A percentile compares a stretch with the other conserved stretches of the same genome.
phyloP scores from a whole-genome alignment of 176 grass and related monocot genomes.

The Cenchrus fungigraminus region DNA sequence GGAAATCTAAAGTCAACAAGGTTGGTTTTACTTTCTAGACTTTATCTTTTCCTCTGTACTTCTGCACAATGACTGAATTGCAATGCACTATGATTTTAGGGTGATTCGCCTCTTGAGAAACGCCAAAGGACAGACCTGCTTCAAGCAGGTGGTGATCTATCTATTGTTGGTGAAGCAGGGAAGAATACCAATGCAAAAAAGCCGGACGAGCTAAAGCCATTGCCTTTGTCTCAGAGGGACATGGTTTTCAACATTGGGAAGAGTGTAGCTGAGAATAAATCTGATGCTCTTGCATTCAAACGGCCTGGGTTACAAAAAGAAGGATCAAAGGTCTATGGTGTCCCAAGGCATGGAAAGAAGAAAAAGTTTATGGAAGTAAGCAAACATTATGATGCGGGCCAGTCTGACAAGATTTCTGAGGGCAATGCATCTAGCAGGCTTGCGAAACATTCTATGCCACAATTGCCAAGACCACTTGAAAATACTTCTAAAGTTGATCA shows the following conservation, averaged over 20 bases:
- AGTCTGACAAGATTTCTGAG: constrained; percentile 62
- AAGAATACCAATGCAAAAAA: constrained; percentile 43
- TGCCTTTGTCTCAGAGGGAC: constrained; percentile 70
- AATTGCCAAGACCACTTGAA: constrained; percentile 53
- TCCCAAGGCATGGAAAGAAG: constrained; percentile 97
- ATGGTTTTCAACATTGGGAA: constrained; percentile 75
- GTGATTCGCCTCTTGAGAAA: constrained; percentile 90
- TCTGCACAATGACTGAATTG: constrained; percentile 27
- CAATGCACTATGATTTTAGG: constrained; percentile 49
- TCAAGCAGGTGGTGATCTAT: constrained; percentile 38
- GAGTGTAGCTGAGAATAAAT: constrained; percentile 58
- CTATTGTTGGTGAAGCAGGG: constrained; percentile 37
- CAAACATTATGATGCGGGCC: constrained; percentile 81
- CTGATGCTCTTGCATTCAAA: constrained; percentile 49
- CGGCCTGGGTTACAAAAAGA: constrained; percentile 84
- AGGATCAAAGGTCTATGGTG: constrained; percentile 91
- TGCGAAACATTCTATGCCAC: constrained; percentile 65
- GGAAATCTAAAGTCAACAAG: constrained; percentile 63
- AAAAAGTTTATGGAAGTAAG: constrained; percentile 99
- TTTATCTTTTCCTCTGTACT: constrained; percentile 17
- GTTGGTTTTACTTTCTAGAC: constrained; percentile 53
- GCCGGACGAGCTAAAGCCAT: constrained; percentile 43
- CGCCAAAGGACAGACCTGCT: constrained; percentile 61
- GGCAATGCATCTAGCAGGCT: constrained; percentile 58
- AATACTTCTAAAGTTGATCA: constrained; percentile 55